Evolutionary conservation across 176 grass and related monocot genomes (phyloP), one percentile per base, ranked within the genome.

Genomic region (Coix lacrymajobi): DNA sequence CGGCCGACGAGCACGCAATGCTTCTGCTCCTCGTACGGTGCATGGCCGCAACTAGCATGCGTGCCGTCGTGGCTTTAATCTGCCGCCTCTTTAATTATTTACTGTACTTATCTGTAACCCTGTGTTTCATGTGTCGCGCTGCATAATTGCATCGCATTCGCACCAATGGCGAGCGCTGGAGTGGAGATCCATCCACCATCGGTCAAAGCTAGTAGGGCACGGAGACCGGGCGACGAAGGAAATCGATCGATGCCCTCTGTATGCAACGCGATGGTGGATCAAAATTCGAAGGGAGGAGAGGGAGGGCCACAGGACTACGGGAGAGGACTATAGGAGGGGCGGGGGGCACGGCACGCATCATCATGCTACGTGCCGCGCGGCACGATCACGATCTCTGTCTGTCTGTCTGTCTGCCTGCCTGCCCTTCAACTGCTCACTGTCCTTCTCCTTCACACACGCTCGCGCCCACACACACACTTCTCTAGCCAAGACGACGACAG

Each of bases 361-460:
- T 76, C 20, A 79, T 76, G 49, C 72, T 33, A 44, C 49, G 41
- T 25, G 49, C 79, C 11, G 46, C 11, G 46, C 83, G 66, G 28
- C 83, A 85, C 83, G 39, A 71, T 79, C 75, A n/a, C n/a, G n/a
- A n/a, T n/a, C n/a, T n/a, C n/a, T n/a, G n/a, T 71, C 64, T 19
- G 54, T 48, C 54, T 63, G 69, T 34, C 76, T 17, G 20, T 20
- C 8, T 24, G 52, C 52, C 6, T 2, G 48, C 15, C 11, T 11
- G 7, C 39, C 51, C 40, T 19, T n/a, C 17, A 39, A 56, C 78
- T 56, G 64, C 33, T 11, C 64, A 54, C 11, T 39, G 78, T 56
- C 78, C 78, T 71, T 7, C 34, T 12, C 36, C 26, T 63, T 22
- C 11, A 25, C 56, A 60, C n/a, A n/a, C n/a, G n/a, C n/a, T n/a